Base-by-base conservation (phyloP, 768 basidiomycete genomes). In the Ephemerocybe angulata region DNA sequence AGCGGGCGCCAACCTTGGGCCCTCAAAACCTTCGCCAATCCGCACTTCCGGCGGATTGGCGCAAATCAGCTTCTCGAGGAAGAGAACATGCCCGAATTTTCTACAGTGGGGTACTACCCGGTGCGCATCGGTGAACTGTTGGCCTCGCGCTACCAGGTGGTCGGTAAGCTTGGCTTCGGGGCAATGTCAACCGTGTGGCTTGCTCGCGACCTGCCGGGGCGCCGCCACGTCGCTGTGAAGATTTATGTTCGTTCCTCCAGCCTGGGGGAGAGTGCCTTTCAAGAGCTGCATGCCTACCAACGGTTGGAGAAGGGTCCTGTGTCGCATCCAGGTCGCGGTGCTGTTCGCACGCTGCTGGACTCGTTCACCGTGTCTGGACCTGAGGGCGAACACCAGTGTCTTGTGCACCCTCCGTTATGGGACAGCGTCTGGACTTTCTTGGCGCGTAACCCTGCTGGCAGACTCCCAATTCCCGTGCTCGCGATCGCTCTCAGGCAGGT, bases 161-260 rank as follows among this genome's bases (percentile, higher is more conserved):
- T 72, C 22, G 60, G 62, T 12, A 73, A 73, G 59, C 56, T 73
- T 1, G 72, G 70, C 2, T 70, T 58, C 54, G 72, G 71, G 17
- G 51, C 60, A 10, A 60, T 54, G 19, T 57, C 59, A 17, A 70
- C 70, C 19, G 62, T 57, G 22, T 71, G 70, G 69, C 57, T 70
- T n/a, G 59, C 58, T 53, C 58, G 64, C 13, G 67, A 67, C 54
- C 60, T 68, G 3, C 38, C 30, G 28, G 46, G 37, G n/a, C 53
- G 52, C 51, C 15, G 42, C 17, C 38, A 63, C 28, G 55, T 61
- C 43, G 27, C 60, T 5, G 35, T 63, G 35, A 63, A 61, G 54
- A 38, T 63, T 13, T 35, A 15, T 29, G 59, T 50, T 10, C 17
- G 15, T 27, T 27, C 40, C 43, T 24, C 42, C 15, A 25, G 53